phyloP scores from a whole-genome alignment of 805 yeast species.

The Yueomyces sp. region DNA sequence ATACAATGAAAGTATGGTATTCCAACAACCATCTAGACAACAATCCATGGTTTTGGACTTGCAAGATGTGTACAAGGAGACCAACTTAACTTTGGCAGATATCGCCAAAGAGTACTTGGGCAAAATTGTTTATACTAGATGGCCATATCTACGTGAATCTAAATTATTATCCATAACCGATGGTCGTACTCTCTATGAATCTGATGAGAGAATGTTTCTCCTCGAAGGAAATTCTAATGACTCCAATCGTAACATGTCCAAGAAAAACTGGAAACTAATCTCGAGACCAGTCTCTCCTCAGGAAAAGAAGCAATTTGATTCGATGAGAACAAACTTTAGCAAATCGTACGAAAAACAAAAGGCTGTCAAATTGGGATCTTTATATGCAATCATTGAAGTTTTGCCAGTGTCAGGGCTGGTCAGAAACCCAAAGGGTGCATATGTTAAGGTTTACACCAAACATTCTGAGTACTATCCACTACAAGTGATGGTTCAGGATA shows the following conservation, averaged over 20 bases:
- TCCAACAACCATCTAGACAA: slow-evolving; percentile 74
- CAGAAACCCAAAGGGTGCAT: slow-evolving; percentile 60
- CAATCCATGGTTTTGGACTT: slow-evolving; percentile 68
- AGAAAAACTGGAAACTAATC: slow-evolving; percentile 10
- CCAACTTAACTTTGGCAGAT: slow-evolving; percentile 45
- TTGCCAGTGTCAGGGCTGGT: slow-evolving; percentile 64
- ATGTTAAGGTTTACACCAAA: slow-evolving; percentile 52
- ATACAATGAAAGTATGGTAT: slow-evolving; percentile 56
- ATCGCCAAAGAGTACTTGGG: slow-evolving; percentile 51
- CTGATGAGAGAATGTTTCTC: slow-evolving; percentile 1
- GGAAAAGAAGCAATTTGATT: slow-evolving; percentile 34
- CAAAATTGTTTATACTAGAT: slow-evolving; percentile 56
- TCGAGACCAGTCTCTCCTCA: slow-evolving; percentile 32
- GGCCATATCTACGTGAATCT: slow-evolving; percentile 88
- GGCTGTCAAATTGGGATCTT: slow-evolving; percentile 47
- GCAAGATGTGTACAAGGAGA: slow-evolving; percentile 34
- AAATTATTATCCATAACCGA: slow-evolving; percentile 53
- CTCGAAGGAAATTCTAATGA: background rate
- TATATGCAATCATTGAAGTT: slow-evolving; percentile 55
- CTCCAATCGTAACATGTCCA: background rate
- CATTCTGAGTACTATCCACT: slow-evolving; percentile 52
- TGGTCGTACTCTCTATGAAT: slow-evolving; percentile 32
- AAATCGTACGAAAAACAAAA: slow-evolving; percentile 34
- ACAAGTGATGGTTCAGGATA: slow-evolving; percentile 66
- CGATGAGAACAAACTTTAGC: slow-evolving; percentile 27